phyloP scores from a whole-genome alignment of 768 basidiomycete species.

The Baorangia bicolor region DNA sequence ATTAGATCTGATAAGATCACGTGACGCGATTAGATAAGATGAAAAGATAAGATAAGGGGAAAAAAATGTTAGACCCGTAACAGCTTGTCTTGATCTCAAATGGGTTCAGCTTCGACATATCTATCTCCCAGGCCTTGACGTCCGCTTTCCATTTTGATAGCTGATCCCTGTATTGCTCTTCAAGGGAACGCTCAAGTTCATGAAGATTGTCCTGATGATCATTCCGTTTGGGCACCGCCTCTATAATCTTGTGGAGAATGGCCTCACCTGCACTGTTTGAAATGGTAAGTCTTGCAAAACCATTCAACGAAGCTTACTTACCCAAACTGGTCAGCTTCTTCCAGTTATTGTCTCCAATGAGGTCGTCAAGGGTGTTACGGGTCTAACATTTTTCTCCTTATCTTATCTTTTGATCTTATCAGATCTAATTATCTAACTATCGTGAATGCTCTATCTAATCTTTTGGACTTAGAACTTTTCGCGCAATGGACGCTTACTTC shows the following conservation, averaged over 20 bases:
- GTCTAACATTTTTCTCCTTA: too few species aligned
- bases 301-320: slow-evolving; percentile 9
- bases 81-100: slow-evolving; percentile 8
- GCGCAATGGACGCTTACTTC: too few species aligned
- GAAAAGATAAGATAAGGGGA: too few species aligned
- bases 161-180: neutral
- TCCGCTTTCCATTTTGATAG: neutral
- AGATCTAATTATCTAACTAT: too few species aligned
- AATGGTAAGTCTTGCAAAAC: neutral
- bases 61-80: too few species aligned
- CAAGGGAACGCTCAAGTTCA: neutral
- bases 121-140: slow-evolving; percentile 4
- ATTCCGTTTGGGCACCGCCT: slow-evolving; percentile 6
- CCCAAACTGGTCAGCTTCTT: slow-evolving; percentile 31
- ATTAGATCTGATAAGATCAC: too few species aligned
- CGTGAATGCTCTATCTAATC: too few species aligned
- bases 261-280: neutral
- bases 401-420: too few species aligned
- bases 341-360: slow-evolving; percentile 35
- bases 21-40: too few species aligned
- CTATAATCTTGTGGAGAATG: neutral
- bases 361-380: too few species aligned
- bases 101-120: slow-evolving; percentile 7
- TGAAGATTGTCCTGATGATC: slow-evolving; percentile 3
- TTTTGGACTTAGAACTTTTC: too few species aligned